Percentiles rank a stretch among this genome's conserved stretches.
Evolutionary conservation across 2,329 filamentous ascomycete genomes (phyloP).

Genomic region (Fusarium denticulatum): DNA sequence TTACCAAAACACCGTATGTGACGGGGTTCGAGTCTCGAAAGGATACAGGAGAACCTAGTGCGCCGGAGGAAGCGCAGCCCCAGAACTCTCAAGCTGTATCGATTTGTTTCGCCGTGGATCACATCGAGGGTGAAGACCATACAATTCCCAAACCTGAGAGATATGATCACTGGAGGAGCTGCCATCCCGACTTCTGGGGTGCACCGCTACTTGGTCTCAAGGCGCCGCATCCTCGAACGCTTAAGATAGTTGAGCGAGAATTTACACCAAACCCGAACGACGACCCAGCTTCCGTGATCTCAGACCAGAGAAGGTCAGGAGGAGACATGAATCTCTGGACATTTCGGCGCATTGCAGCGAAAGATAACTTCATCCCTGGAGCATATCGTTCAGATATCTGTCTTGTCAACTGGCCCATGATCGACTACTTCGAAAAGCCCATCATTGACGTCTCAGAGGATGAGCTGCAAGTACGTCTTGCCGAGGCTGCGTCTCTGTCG

Average conservation of each 20-base stretch:
- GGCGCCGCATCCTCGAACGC: slow-evolving; percentile 41
- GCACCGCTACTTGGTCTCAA: slow-evolving; percentile 38
- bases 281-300: slow-evolving; percentile 36
- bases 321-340: slow-evolving; percentile 46
- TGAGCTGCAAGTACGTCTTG: slow-evolving; percentile 28
- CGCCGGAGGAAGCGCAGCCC: slow-evolving; percentile 40
- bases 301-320: slow-evolving; percentile 40
- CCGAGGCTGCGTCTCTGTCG: slow-evolving; percentile 34
- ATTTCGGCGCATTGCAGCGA: slow-evolving; percentile 39
- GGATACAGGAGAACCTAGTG: slow-evolving; percentile 43
- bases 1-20: slow-evolving; percentile 40
- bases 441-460: slow-evolving; percentile 40
- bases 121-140: slow-evolving; percentile 41
- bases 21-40: slow-evolving; percentile 41
- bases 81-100: slow-evolving; percentile 43
- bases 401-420: slow-evolving; percentile 46
- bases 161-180: slow-evolving; percentile 41
- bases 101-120: slow-evolving; percentile 45
- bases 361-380: slow-evolving; percentile 38
- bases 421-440: slow-evolving; percentile 45
- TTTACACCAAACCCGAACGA: slow-evolving; percentile 43
- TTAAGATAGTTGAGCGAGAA: slow-evolving; percentile 43
- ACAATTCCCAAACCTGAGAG: slow-evolving; percentile 34
- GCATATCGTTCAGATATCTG: slow-evolving; percentile 42
- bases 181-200: slow-evolving; percentile 42